Percentiles rank a stretch among this genome's conserved stretches.
Conservation (phyloP, 2,329 filamentous ascomycete species). For the Myriosclerotinia scirpicola region DNA sequence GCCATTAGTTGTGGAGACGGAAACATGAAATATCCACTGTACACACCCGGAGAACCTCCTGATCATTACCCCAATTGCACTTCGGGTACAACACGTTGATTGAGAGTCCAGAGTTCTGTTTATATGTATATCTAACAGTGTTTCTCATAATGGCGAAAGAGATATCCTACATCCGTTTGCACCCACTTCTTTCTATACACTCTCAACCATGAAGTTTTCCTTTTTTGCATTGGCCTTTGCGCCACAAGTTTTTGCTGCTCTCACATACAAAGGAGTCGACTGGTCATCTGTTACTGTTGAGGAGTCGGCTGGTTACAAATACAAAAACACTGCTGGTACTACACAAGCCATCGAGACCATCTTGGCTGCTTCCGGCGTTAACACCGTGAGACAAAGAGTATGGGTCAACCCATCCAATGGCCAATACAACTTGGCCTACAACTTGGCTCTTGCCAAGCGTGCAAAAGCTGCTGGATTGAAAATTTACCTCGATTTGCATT, state of each 20-base stretch:
- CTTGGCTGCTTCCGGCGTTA: conserved; percentile 60
- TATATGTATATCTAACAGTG: background rate
- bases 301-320: conserved; percentile 60
- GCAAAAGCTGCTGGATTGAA: conserved; percentile 62
- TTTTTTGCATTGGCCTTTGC: conserved; percentile 14
- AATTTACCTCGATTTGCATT: conserved; percentile 62
- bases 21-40: background rate
- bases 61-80: background rate
- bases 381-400: conserved; percentile 68
- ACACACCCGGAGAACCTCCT: background rate
- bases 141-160: background rate
- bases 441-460: conserved; percentile 64
- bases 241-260: conserved; percentile 38
- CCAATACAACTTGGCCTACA: conserved; percentile 69
- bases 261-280: conserved; percentile 67
- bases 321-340: conserved; percentile 56
- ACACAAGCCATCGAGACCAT: conserved; percentile 61
- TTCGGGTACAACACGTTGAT: background rate
- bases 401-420: conserved; percentile 69
- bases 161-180: background rate
- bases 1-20: background rate
- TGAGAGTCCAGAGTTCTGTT: background rate
- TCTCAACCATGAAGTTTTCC: conserved; percentile 16
- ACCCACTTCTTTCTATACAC: background rate
- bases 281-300: conserved; percentile 67